These are phyloP conservation scores for Pterulicium gracile DNA, from an alignment of 1,284 basidiomycete species.

Conservation along the genomic window DNA sequence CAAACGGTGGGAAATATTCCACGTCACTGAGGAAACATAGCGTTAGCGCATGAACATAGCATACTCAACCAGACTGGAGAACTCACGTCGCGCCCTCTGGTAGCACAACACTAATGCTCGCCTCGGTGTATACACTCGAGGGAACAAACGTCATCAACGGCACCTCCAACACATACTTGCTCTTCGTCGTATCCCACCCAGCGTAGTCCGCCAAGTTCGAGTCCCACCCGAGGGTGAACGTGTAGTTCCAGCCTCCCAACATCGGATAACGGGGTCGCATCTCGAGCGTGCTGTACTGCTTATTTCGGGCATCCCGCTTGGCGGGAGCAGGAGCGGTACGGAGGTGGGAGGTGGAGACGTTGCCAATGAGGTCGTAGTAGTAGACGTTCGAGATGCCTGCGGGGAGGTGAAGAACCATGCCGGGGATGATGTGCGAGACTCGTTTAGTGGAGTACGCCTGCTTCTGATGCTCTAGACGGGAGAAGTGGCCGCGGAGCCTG, in stretches of 20 bases:
- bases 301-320: slow-evolving; percentile 40
- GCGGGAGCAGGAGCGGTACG: slow-evolving; percentile 51
- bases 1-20: slow-evolving; percentile 70
- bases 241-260: slow-evolving; percentile 97
- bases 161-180: slow-evolving; percentile 66
- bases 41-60: background rate
- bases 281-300: slow-evolving; percentile 61
- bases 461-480: slow-evolving; percentile 79
- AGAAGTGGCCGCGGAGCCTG: slow-evolving; percentile 69
- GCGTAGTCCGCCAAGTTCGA: slow-evolving; percentile 69
- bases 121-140: slow-evolving; percentile 76
- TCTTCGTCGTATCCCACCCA: slow-evolving; percentile 45
- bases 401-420: slow-evolving; percentile 70
- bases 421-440: slow-evolving; percentile 62
- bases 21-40: slow-evolving; percentile 69
- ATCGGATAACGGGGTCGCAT: slow-evolving; percentile 87
- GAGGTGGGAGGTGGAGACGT: slow-evolving; percentile 91
- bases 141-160: slow-evolving; percentile 82
- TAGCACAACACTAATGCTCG: slow-evolving; percentile 71
- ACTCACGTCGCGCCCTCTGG: slow-evolving; percentile 92
- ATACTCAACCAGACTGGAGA: background rate
- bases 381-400: slow-evolving; percentile 74
- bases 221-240: slow-evolving; percentile 91
- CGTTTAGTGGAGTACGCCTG: slow-evolving; percentile 56
- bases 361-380: slow-evolving; percentile 88